Conservation (phyloP, 1,139 yeast genomes). For the Zhuliangozyma blackwelliae region DNA sequence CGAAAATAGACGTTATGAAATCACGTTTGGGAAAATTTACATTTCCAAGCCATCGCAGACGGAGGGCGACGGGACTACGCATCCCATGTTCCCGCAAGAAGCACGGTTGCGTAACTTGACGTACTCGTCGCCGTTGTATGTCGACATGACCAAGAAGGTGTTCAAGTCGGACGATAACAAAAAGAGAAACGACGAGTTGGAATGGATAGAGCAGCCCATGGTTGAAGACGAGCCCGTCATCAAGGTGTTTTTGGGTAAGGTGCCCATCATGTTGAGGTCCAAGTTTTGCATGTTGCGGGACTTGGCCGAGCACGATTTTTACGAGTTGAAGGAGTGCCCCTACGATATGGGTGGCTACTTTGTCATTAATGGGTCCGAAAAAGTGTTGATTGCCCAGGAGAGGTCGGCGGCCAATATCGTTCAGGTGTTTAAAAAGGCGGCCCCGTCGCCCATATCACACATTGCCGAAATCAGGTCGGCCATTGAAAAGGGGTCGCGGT, state of each 20-base stretch:
- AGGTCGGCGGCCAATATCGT: constrained; percentile 97
- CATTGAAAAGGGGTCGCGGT: constrained; percentile 91
- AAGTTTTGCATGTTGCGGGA: constrained; percentile 93
- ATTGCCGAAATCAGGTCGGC: constrained; percentile 97
- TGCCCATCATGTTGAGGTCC: constrained; percentile 96
- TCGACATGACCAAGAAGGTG: constrained; percentile 90
- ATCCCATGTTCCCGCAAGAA: constrained; percentile 97
- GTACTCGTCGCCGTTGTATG: constrained; percentile 92
- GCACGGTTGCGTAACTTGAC: constrained; percentile 95
- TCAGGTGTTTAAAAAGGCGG: constrained; percentile 96
- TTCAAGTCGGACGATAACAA: constrained; percentile 74
- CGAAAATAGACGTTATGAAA: constrained; percentile 87
- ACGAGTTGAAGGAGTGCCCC: constrained; percentile 96
- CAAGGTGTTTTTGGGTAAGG: constrained; percentile 90
- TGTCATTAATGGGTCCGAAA: constrained; percentile 96
- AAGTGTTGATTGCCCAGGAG: constrained; percentile 97
- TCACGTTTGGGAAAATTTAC: constrained; percentile 93
- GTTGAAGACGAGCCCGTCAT: constrained; percentile 61
- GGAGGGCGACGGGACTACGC: constrained; percentile 99
- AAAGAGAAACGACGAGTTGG: constrained; percentile 56
- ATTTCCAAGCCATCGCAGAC: constrained; percentile 97
- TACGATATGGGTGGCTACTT: constrained; percentile 99
- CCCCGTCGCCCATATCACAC: constrained; percentile 94
- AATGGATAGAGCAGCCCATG: constrained; percentile 68
- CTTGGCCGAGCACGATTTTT: constrained; percentile 89